Evolutionary conservation across 2,329 filamentous ascomycete species (phyloP).

Genomic region (Botrytis medusae): DNA sequence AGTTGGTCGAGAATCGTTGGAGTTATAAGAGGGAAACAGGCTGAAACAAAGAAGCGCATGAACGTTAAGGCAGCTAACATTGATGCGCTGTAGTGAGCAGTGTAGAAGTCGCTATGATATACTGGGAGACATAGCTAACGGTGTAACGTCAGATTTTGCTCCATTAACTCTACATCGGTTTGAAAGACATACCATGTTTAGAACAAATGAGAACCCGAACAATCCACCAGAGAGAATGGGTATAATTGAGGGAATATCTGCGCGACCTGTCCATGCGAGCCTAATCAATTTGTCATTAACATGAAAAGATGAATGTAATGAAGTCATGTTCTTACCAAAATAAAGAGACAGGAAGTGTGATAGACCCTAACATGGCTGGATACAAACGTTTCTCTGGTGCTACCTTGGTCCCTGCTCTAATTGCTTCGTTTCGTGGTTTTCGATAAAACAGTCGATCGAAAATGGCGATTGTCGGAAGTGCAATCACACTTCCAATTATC

Average conservation of each 20-base stretch:
- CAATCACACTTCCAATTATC: constrained; percentile 15
- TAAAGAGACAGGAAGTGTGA: constrained; percentile 34
- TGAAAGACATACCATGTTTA: constrained; percentile 51
- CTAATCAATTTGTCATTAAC: not conserved
- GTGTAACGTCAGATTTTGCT: not conserved
- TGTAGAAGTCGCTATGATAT: constrained; percentile 18
- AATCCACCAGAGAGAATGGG: constrained; percentile 35
- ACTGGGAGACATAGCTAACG: constrained; percentile 14
- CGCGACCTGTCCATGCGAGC: constrained; percentile 31
- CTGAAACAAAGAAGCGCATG: constrained; percentile 33
- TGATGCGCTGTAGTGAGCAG: constrained; percentile 13
- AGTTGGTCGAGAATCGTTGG: constrained; percentile 50
- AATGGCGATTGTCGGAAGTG: constrained; percentile 10
- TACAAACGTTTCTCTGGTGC: constrained; percentile 59
- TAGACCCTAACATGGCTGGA: constrained; percentile 52
- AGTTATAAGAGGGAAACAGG: constrained; percentile 37
- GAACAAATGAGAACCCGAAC: constrained; percentile 61
- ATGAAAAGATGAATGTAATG: accelerated
- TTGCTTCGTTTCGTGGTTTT: not conserved
- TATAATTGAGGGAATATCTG: constrained; percentile 36
- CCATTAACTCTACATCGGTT: accelerated
- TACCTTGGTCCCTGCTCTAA: not conserved
- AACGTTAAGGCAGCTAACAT: constrained; percentile 17
- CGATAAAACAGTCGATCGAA: constrained; percentile 19
- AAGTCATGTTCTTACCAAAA: constrained; percentile 40